Base-by-base conservation (phyloP, 2,329 filamentous ascomycete species). In the Elsinoe fawcettii region DNA sequence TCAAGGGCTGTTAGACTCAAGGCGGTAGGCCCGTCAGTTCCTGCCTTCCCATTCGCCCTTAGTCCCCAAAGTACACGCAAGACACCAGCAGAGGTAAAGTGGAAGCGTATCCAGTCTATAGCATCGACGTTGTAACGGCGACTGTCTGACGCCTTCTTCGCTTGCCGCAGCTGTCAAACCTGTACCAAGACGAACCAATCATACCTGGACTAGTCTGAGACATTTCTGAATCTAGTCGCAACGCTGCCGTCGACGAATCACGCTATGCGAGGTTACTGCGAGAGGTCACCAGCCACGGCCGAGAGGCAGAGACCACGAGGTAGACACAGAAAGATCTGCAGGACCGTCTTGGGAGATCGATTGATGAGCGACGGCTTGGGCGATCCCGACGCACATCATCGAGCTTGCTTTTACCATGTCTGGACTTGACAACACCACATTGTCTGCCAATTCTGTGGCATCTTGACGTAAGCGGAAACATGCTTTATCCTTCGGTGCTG, bases 141-240 rank as follows among this genome's bases (percentile, higher is more conserved):
- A 53, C 49, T 22, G 30, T 12, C 18, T 22, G 32, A 37, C 18
- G 30, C 30, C 49, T 53, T 53, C 49, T 37, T 53, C 30, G 49
- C 49, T 39, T 53, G 46, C 11, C 22, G 20, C 22, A 34, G 27
- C 25, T 34, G 46, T 51, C 23, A 32, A 51, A 34, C 14, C 25
- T 32, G 25, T 51, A 34, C 25, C 25, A 8, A 14, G 23, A 22
- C 25, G 34, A 7, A 25, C 25, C 34, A 37, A 37, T 37, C 34
- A 37, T 30, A 18, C 18, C 49, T 3, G 8, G n/a, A 39, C 5
- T 8, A 11, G 7, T 46, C 22, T 53, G 49, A 53, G 49, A 53
- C 49, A 53, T 18, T 25, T 53, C 49, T 53, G 49, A 53, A 53
- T 53, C 49, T 53, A 53, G 49, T 30, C 30, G n/a, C 49, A 53